A percentile compares a stretch with the other conserved stretches of the same genome.
phyloP scores from a whole-genome alignment of 192 early-diverging fungal genomes.

The Umbelopsis vinacea region DNA sequence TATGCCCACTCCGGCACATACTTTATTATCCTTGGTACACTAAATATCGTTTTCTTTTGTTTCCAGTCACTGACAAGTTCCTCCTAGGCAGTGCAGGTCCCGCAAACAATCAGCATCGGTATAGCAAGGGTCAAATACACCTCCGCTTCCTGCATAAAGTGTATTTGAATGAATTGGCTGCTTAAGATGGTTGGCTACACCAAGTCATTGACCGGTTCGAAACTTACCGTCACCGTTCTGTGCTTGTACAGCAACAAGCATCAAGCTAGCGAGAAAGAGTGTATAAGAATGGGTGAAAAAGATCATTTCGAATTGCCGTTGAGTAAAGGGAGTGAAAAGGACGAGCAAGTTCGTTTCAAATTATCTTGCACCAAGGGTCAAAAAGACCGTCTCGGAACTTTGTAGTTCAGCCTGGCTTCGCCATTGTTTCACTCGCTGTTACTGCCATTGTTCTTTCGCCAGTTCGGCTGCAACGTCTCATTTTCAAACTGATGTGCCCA shows the following conservation, averaged over 20 bases:
- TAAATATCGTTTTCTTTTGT: neutral
- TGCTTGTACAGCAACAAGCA: neutral
- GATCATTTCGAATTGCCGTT: neutral
- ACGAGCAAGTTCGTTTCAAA: too few species aligned
- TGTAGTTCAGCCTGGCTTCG: too few species aligned
- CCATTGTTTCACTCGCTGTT: too few species aligned
- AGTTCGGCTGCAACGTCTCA: too few species aligned
- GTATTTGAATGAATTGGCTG: neutral
- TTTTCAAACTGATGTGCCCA: too few species aligned
- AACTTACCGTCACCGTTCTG: constrained; percentile 4
- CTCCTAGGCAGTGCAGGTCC: neutral
- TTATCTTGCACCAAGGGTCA: too few species aligned
- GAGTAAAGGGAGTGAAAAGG: neutral
- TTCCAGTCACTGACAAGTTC: neutral
- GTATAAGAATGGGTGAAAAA: neutral
- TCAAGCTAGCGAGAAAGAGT: neutral
- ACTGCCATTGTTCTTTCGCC: too few species aligned
- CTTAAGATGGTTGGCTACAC: neutral
- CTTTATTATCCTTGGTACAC: too few species aligned
- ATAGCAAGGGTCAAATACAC: neutral
- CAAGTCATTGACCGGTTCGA: neutral
- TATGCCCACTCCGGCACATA: neutral
- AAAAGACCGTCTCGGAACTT: too few species aligned
- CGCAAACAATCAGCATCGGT: neutral
- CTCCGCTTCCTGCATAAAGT: neutral